Evolutionary conservation across 768 basidiomycete species (phyloP), one percentile per base, ranked within the genome.

Genomic region (Auricularia sp.): DNA sequence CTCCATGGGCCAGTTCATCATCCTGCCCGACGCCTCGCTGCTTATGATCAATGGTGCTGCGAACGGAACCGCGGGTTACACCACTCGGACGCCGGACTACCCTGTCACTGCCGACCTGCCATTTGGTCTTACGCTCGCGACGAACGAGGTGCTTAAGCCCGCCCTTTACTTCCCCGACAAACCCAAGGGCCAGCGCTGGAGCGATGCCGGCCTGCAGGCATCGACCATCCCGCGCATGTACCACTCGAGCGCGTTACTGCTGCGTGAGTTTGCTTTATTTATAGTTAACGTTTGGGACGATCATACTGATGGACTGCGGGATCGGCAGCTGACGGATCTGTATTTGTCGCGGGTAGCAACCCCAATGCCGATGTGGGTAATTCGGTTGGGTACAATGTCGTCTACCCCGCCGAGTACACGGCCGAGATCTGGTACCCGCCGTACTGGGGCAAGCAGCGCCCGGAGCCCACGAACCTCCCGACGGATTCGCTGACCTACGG

Each of bases 1-100:
- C 21, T 91, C 89, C 35, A 98, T 98, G 94, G 91, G 93, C 10
- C 90, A 93, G 72, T 93, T 96, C 73, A 86, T 95, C 74, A 81
- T 82, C 44, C 86, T 97, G 7, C 86, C 93, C 0, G 85, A 91
- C 60, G 88, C 87, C 5, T 87, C 83, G 36, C 63, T 94, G 23
- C 78, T 93, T 18, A 81, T 93, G 64, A 75, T 93, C 68, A 95
- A 95, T 72, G 94, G 93, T 65, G 94, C 81, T 18, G 61, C 72
- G 12, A 93, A 92, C 68, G 94, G 94, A 14, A 96, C 93, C 0
- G 93, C 94, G 34, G 94, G 94, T 3, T 96, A 92, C 72, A 79
- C 91, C 1, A 78, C 83, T 59, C 74, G 76, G 10, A 66, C 67
- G 11, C 42, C 43, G 7, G 67, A 71, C 53, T 14, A 61, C 42